phyloP scores from a whole-genome alignment of 768 basidiomycete species.

The Scleroderma citrinum region DNA sequence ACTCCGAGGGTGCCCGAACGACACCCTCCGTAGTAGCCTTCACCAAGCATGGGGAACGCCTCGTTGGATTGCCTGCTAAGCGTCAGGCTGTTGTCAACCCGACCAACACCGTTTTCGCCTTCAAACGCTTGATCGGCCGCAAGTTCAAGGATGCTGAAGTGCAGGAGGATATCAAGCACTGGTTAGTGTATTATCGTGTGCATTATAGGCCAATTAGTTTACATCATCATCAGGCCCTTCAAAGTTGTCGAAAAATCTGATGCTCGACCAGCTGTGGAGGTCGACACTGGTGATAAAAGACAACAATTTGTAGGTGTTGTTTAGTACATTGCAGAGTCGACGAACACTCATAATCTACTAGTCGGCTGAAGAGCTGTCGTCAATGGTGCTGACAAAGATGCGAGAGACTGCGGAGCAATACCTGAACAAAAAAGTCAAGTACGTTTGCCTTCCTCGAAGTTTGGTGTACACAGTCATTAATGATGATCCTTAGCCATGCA shows the following conservation, averaged over 20 bases:
- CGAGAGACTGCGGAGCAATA: slow-evolving; percentile 92
- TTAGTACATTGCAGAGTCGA: not conserved
- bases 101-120: slow-evolving; percentile 87
- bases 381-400: slow-evolving; percentile 90
- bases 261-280: slow-evolving; percentile 73
- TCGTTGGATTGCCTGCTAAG: slow-evolving; percentile 94
- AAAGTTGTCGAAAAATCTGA: slow-evolving; percentile 66
- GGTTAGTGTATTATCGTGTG: slow-evolving; percentile 37
- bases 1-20: slow-evolving; percentile 94
- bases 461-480: not conserved
- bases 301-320: slow-evolving; percentile 65
- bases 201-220: not conserved
- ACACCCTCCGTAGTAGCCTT: slow-evolving; percentile 99
- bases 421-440: slow-evolving; percentile 91
- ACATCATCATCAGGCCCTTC: slow-evolving; percentile 59
- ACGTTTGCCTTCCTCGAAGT: slow-evolving; percentile 34
- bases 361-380: slow-evolving; percentile 83
- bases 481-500: slow-evolving; percentile 48
- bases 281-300: slow-evolving; percentile 80
- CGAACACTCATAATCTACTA: slow-evolving; percentile 28
- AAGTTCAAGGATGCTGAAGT: slow-evolving; percentile 93
- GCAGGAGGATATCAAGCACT: slow-evolving; percentile 81
- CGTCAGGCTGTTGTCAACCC: slow-evolving; percentile 97
- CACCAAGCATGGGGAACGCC: slow-evolving; percentile 95
- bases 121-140: slow-evolving; percentile 93